Percentiles rank a stretch among this genome's conserved stretches.
Evolutionary conservation across 352 stramenopile species (phyloP).

Genomic region (Phytophthora pluvialis): DNA sequence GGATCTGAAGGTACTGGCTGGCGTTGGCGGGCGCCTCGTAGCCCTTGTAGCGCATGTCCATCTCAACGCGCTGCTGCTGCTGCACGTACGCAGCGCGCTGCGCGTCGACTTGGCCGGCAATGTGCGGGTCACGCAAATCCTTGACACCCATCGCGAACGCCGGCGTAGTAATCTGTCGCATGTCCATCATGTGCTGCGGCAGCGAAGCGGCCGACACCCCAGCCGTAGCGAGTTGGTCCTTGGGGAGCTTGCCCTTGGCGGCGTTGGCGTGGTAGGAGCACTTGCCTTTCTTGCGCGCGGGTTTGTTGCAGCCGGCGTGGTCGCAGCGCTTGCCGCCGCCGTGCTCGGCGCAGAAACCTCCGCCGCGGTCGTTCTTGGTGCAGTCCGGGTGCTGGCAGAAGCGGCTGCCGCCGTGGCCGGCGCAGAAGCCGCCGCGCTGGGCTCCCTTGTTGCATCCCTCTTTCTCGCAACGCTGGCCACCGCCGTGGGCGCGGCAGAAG

Average conservation of each 20-base stretch:
- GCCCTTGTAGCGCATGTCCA: constrained; percentile 82
- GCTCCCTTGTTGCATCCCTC: constrained; percentile 87
- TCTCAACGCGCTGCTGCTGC: constrained; percentile 67
- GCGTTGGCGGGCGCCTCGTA: constrained; percentile 54
- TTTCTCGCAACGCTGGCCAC: constrained; percentile 84
- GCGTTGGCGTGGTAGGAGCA: constrained; percentile 88
- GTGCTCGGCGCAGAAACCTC: constrained; percentile 87
- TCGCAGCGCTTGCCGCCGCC: constrained; percentile 87
- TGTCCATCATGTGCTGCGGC: constrained; percentile 81
- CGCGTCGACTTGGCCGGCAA: constrained; percentile 32
- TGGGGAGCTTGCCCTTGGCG: constrained; percentile 69
- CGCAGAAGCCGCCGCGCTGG: constrained; percentile 82
- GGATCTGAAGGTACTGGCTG: constrained; percentile 76
- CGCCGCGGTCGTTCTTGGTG: constrained; percentile 88
- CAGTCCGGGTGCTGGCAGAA: constrained; percentile 88
- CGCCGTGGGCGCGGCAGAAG: constrained; percentile 86
- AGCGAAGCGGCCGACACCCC: constrained; percentile 22
- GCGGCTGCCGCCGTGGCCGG: constrained; percentile 78
- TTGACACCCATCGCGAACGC: constrained; percentile 56
- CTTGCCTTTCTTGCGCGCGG: constrained; percentile 85
- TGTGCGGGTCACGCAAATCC: constrained; percentile 46
- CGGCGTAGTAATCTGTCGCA: constrained; percentile 80
- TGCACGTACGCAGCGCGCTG: constrained; percentile 57
- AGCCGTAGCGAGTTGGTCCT: constrained; percentile 45
- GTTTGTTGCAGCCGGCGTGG: constrained; percentile 78